phyloP scores from a whole-genome alignment of 768 basidiomycete genomes.

The Boletus coccyginus region DNA sequence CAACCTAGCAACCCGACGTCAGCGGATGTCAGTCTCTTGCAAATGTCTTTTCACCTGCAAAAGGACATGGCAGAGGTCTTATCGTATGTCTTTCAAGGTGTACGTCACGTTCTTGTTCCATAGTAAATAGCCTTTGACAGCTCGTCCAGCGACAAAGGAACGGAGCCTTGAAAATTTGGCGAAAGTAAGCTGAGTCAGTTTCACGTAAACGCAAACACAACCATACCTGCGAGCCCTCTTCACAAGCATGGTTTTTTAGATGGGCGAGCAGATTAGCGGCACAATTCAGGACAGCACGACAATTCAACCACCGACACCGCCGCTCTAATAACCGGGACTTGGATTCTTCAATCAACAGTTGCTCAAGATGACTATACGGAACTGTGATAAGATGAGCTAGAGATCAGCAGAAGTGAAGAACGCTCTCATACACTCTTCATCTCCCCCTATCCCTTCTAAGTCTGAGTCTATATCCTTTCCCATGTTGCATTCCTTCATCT shows the following conservation, averaged over 20 bases:
- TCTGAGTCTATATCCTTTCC: conserved; percentile 19
- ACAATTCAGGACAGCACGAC: conserved; percentile 55
- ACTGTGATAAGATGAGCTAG: conserved; percentile 38
- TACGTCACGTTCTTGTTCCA: conserved; percentile 34
- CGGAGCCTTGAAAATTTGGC: conserved; percentile 25
- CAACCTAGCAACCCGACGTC: conserved; percentile 45
- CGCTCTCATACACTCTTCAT: conserved; percentile 32
- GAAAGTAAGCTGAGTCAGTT: conserved; percentile 4
- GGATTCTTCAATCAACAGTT: conserved; percentile 45
- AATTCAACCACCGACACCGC: conserved; percentile 60
- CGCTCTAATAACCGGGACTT: conserved; percentile 45
- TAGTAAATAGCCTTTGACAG: conserved; percentile 46
- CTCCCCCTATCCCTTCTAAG: conserved; percentile 15
- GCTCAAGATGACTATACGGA: conserved; percentile 37
- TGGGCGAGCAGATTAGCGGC: conserved; percentile 48
- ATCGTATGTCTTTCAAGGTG: conserved; percentile 54
- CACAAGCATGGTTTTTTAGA: conserved; percentile 38
- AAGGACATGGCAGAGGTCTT: conserved; percentile 29
- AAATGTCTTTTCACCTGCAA: conserved; percentile 40
- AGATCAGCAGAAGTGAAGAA: conserved; percentile 17
- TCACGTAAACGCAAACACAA: conserved; percentile 2
- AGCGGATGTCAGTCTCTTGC: conserved; percentile 2
- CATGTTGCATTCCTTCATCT: conserved; percentile 11
- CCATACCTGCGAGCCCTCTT: conserved; percentile 29
- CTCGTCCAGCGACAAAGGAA: conserved; percentile 55